Percentiles rank a stretch among this genome's conserved stretches.
Evolutionary conservation across 2,329 filamentous ascomycete genomes (phyloP).

Genomic region (Sporothrix phasma): DNA sequence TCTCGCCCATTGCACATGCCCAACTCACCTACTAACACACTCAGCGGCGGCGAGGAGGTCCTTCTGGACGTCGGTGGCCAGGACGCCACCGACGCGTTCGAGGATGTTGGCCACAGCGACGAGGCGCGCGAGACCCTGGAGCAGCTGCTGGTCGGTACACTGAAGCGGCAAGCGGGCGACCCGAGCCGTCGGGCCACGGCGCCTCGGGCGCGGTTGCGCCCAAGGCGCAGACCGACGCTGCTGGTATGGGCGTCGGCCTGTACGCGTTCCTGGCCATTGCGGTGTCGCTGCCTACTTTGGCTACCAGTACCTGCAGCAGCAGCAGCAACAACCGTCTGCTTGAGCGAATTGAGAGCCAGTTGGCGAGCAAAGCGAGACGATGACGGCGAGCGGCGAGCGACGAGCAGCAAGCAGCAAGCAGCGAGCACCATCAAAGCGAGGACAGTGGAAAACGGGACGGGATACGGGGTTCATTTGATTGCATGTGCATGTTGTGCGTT

Average conservation of each 20-base stretch:
- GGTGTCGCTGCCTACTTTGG: constrained; percentile 66
- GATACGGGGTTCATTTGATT: no score
- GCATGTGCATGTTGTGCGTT: background rate
- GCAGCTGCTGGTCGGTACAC: constrained; percentile 58
- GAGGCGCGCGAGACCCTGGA: constrained; percentile 92
- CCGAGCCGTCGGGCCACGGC: constrained; percentile 50
- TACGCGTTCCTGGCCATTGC: constrained; percentile 71
- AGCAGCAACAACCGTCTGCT: constrained; percentile 22
- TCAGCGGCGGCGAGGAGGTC: constrained; percentile 94
- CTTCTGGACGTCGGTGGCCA: constrained; percentile 91
- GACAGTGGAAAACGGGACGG: no score
- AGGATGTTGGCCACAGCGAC: constrained; percentile 98
- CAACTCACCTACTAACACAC: background rate
- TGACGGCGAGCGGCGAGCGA: background rate
- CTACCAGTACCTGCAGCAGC: constrained; percentile 74
- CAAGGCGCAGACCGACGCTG: constrained; percentile 37
- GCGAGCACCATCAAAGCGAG: no score
- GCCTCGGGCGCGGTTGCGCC: constrained; percentile 39
- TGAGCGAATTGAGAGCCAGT: background rate
- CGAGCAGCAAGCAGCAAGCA: background rate
- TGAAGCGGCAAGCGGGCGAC: constrained; percentile 80
- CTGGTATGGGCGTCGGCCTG: constrained; percentile 63
- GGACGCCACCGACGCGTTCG: constrained; percentile 95
- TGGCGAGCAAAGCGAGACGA: no score
- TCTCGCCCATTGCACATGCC: constrained; percentile 20